These are phyloP conservation scores for Purpureocillium lavendulum DNA, from an alignment of 2,329 filamentous ascomycete genomes.

Conservation along the genomic window DNA sequence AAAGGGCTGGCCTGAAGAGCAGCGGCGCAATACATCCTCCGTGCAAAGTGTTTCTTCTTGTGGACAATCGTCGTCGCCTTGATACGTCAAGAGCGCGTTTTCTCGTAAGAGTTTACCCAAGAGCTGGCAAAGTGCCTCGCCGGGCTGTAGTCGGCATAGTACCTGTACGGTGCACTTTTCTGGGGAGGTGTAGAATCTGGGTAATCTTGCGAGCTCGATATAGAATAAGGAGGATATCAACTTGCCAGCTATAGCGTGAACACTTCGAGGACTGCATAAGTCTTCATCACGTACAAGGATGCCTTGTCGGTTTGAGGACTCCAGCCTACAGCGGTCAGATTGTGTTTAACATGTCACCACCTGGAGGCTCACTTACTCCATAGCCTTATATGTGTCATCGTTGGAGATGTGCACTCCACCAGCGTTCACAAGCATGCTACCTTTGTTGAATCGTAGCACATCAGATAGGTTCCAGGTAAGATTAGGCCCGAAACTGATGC, in stretches of 20 bases:
- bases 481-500: neutral
- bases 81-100: neutral
- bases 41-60: neutral
- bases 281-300: too few species aligned
- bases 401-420: neutral
- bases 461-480: neutral
- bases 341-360: too few species aligned
- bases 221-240: conserved; percentile 3
- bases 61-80: neutral
- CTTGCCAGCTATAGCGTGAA: neutral
- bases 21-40: neutral
- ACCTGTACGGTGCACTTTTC: neutral
- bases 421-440: neutral
- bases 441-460: neutral
- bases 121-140: conserved; percentile 2
- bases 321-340: too few species aligned
- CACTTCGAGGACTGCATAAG: too few species aligned
- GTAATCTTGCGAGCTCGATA: conserved; percentile 1
- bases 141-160: neutral
- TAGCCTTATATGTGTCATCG: too few species aligned
- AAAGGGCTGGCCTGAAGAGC: neutral
- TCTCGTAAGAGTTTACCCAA: neutral
- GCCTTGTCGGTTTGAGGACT: too few species aligned
- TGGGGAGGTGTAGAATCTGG: conserved; percentile 2
- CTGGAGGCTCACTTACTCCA: too few species aligned